Conservation (phyloP, 2,329 filamentous ascomycete species). For the Alternaria sp. region DNA sequence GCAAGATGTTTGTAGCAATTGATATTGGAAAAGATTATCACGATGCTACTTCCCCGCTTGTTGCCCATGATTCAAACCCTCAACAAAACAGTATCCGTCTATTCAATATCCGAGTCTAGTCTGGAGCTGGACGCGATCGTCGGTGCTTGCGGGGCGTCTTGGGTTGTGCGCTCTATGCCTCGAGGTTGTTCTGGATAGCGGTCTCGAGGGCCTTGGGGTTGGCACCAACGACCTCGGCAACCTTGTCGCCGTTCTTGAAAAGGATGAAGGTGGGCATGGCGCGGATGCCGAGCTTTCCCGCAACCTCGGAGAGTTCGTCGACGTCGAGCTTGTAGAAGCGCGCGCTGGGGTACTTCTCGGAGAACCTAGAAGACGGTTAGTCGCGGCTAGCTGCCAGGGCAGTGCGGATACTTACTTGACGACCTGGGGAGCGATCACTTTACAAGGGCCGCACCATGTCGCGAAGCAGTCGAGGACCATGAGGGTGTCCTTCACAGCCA, state of each 20-base stretch:
- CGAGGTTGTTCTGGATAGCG: conserved; percentile 53
- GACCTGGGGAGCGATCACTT: conserved; percentile 80
- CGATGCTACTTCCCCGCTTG: conserved; percentile 17
- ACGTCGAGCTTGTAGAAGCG: conserved; percentile 92
- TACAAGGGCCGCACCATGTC: conserved; percentile 94
- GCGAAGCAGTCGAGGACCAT: conserved; percentile 89
- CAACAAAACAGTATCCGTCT: background rate
- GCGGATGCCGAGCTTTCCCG: conserved; percentile 77
- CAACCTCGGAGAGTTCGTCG: conserved; percentile 77
- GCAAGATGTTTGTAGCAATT: background rate
- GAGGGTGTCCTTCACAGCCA: conserved; percentile 61
- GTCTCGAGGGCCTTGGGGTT: conserved; percentile 72
- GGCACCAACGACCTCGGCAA: conserved; percentile 78
- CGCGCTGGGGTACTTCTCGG: conserved; percentile 64
- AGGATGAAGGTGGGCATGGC: conserved; percentile 93
- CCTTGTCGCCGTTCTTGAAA: conserved; percentile 80
- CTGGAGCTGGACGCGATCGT: conserved; percentile 12
- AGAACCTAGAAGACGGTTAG: conserved; percentile 57
- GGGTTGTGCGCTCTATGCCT: conserved; percentile 22
- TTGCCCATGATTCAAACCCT: background rate
- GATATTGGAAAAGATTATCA: conserved; percentile 22
- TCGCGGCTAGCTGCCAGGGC: background rate
- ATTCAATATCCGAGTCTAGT: conserved; percentile 16
- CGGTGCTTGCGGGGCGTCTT: conserved; percentile 5
- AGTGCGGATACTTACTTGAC: conserved; percentile 60